Evolutionary conservation across 495 filamentous ascomycete genomes (phyloP).

Genomic region (Mytilinidion resinicola): DNA sequence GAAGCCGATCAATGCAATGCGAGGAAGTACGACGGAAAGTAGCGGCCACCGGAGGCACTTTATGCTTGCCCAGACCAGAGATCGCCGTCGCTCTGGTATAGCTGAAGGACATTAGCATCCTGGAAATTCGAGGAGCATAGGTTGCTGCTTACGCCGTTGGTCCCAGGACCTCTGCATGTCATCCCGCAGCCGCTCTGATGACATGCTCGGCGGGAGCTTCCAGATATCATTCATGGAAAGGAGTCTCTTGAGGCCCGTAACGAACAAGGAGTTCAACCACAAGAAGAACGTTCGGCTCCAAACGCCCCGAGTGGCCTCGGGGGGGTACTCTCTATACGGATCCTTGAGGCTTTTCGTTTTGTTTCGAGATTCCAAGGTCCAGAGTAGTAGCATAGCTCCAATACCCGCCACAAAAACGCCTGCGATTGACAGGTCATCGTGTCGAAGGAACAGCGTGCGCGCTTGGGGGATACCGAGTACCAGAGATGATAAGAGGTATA

Average conservation of each 20-base stretch:
- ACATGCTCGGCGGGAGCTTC: conserved; percentile 3
- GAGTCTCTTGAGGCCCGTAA: conserved; percentile 6
- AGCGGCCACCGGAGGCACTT: conserved; percentile 37
- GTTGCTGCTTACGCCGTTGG: background rate
- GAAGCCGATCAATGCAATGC: conserved; percentile 51
- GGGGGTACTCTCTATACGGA: conserved; percentile 44
- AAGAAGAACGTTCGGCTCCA: conserved; percentile 48
- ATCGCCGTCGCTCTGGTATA: conserved; percentile 2
- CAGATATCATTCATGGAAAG: conserved; percentile 16
- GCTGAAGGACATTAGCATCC: background rate
- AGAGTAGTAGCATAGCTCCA: conserved; percentile 41
- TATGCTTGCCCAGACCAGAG: background rate
- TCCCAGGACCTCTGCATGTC: conserved; percentile 5
- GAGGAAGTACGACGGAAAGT: conserved; percentile 41
- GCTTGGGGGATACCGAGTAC: conserved; percentile 50
- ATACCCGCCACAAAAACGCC: conserved; percentile 43
- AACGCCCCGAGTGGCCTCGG: conserved; percentile 53
- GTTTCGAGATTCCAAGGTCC: conserved; percentile 48
- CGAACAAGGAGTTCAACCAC: conserved; percentile 54
- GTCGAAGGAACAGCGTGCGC: conserved; percentile 54
- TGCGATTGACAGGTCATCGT: conserved; percentile 27
- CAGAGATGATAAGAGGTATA: conserved; percentile 53
- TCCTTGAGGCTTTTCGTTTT: conserved; percentile 46
- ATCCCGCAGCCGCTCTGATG: conserved; percentile 5
- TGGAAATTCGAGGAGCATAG: background rate